Evolutionary conservation across 1,284 basidiomycete species (phyloP).

Genomic region (Rhodotorula sp.): DNA sequence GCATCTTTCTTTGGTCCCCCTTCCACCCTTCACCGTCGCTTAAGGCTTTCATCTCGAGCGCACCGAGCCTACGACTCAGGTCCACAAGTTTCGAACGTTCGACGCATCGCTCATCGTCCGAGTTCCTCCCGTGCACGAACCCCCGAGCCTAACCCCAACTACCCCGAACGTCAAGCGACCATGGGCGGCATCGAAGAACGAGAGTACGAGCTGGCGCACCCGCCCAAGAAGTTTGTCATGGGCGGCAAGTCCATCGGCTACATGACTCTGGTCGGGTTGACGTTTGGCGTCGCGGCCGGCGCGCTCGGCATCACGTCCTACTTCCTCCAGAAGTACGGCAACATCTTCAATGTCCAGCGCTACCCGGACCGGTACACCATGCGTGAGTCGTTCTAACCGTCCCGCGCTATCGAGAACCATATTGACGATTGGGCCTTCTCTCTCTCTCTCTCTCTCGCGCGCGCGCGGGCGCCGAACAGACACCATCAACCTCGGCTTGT

Average conservation of each 20-base stretch:
- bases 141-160: background rate
- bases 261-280: background rate
- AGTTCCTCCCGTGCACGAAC: background rate
- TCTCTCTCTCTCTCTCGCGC: background rate
- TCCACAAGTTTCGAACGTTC: too few relatives aligned
- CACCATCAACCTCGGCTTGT: constrained; percentile 1
- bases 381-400: background rate
- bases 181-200: background rate
- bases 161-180: background rate
- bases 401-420: background rate
- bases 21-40: too few relatives aligned
- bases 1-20: too few relatives aligned
- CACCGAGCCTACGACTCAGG: too few relatives aligned
- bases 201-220: background rate
- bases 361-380: constrained; percentile 21
- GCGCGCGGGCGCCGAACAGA: too few relatives aligned
- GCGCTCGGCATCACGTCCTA: background rate
- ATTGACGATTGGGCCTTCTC: background rate
- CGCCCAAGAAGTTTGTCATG: background rate
- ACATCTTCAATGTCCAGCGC: constrained; percentile 3
- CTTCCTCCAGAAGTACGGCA: constrained; percentile 10
- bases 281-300: constrained; percentile 2
- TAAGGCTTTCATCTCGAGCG: too few relatives aligned
- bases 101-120: too few relatives aligned
- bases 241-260: background rate